Percentiles rank a stretch among this genome's conserved stretches.
Conservation (phyloP, 495 filamentous ascomycete genomes). For the Penicillium canariense region DNA sequence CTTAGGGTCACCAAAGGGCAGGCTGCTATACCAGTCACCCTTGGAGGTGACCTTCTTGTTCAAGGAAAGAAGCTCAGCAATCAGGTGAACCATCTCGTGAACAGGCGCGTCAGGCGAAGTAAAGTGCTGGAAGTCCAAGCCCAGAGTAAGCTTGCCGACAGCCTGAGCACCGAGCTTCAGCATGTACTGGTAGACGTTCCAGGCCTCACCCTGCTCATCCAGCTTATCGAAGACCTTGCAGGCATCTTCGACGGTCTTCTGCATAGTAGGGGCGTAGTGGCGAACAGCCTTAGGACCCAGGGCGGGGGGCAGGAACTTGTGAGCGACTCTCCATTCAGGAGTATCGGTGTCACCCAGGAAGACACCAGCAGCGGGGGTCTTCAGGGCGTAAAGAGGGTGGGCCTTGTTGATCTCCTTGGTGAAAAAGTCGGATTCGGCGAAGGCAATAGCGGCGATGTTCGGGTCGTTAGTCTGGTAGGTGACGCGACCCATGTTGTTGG, state of each 20-base stretch:
- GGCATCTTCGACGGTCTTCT: slow-evolving; percentile 39
- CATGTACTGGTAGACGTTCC: slow-evolving; percentile 61
- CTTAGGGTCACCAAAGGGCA: slow-evolving; percentile 53
- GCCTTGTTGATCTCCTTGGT: slow-evolving; percentile 49
- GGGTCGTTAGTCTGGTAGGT: slow-evolving; percentile 54
- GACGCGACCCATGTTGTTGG: slow-evolving; percentile 49
- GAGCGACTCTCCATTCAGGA: slow-evolving; percentile 43
- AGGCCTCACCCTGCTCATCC: slow-evolving; percentile 45
- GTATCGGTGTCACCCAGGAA: slow-evolving; percentile 54
- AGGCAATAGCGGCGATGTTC: slow-evolving; percentile 34
- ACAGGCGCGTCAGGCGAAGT: slow-evolving; percentile 35
- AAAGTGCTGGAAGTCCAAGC: slow-evolving; percentile 54
- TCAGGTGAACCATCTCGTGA: slow-evolving; percentile 38
- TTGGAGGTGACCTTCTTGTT: slow-evolving; percentile 52
- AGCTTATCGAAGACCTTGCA: slow-evolving; percentile 55
- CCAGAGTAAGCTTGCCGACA: slow-evolving; percentile 51
- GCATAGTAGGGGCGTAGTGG: slow-evolving; percentile 57
- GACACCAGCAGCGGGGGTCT: slow-evolving; percentile 44
- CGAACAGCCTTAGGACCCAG: slow-evolving; percentile 53
- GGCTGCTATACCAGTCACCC: slow-evolving; percentile 47
- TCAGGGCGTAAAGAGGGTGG: slow-evolving; percentile 50
- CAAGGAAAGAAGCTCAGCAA: slow-evolving; percentile 44
- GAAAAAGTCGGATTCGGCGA: slow-evolving; percentile 49
- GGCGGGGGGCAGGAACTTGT: slow-evolving; percentile 57
- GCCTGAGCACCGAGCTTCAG: slow-evolving; percentile 55